Conservation (phyloP, 164 flowering plant species). For the Brasenia schreberi region DNA sequence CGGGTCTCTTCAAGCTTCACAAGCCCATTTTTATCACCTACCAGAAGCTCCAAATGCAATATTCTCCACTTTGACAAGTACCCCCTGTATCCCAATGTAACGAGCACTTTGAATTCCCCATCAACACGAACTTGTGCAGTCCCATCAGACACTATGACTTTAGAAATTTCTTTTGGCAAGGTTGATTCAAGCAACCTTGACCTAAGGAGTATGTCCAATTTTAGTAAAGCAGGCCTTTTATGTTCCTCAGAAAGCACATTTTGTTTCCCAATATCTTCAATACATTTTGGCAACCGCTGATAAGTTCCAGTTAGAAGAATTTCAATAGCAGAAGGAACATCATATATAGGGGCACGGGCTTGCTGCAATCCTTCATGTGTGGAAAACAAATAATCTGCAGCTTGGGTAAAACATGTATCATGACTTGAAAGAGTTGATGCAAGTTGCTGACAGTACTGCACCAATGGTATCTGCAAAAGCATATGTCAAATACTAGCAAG, state of each 20-base stretch:
- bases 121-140: constrained; percentile 65
- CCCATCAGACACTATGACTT: constrained; percentile 77
- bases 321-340: constrained; percentile 93
- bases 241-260: constrained; percentile 46
- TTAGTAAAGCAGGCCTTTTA: constrained; percentile 64
- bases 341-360: constrained; percentile 97
- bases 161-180: constrained; percentile 67
- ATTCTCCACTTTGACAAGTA: constrained; percentile 91
- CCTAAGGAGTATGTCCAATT: constrained; percentile 69
- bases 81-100: constrained; percentile 96
- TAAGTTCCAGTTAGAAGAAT: constrained; percentile 74
- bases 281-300: constrained; percentile 81
- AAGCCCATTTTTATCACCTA: constrained; percentile 79
- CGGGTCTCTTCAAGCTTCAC: constrained; percentile 71
- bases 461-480: constrained; percentile 74
- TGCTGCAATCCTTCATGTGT: constrained; percentile 97
- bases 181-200: constrained; percentile 76
- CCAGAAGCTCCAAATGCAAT: constrained; percentile 85
- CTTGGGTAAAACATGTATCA: constrained; percentile 93
- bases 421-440: constrained; percentile 85
- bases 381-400: constrained; percentile 91
- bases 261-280: constrained; percentile 72
- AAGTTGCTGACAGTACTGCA: constrained; percentile 91
- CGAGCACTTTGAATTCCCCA: constrained; percentile 84
- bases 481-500: background rate